Percentiles rank a stretch among this genome's conserved stretches.
These are phyloP conservation scores for Tricholoma sp. DNA, from an alignment of 768 basidiomycete species.

Conservation along the genomic window DNA sequence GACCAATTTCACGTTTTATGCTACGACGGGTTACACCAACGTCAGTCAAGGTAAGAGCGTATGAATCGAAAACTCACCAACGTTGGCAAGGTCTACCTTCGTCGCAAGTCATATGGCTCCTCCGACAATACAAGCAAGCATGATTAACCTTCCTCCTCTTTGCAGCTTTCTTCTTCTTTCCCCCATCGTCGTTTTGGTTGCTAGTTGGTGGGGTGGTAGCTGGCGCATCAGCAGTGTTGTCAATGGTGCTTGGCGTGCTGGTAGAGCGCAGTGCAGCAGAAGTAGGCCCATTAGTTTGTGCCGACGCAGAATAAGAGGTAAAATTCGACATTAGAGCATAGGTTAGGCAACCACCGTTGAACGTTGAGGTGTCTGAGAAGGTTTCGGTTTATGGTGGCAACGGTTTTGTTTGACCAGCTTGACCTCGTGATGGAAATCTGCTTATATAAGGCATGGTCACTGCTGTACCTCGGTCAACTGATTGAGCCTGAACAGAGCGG, in stretches of 20 bases:
- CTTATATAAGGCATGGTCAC: no score
- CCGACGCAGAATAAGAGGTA: not conserved
- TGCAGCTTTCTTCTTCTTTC: constrained; percentile 44
- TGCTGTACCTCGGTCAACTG: no score
- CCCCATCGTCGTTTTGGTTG: not conserved
- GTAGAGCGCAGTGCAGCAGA: not conserved
- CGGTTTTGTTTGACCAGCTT: no score
- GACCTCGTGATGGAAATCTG: no score
- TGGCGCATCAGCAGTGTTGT: not conserved
- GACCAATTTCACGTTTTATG: constrained; percentile 94
- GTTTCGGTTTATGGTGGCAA: not conserved
- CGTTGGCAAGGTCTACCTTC: constrained; percentile 88
- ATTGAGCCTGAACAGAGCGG: no score
- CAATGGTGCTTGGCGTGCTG: no score
- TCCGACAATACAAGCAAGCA: constrained; percentile 89
- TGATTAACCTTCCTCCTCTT: constrained; percentile 87
- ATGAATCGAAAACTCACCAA: constrained; percentile 56
- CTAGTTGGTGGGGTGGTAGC: not conserved
- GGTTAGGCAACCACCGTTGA: not conserved
- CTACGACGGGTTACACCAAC: constrained; percentile 33
- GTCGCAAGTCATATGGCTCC: constrained; percentile 92
- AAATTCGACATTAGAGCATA: not conserved
- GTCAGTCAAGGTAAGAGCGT: constrained; percentile 6
- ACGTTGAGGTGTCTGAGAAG: not conserved
- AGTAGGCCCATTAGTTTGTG: not conserved